Evolutionary conservation across 2,329 filamentous ascomycete species (phyloP).

Genomic region (Hypoxylon sp.): DNA sequence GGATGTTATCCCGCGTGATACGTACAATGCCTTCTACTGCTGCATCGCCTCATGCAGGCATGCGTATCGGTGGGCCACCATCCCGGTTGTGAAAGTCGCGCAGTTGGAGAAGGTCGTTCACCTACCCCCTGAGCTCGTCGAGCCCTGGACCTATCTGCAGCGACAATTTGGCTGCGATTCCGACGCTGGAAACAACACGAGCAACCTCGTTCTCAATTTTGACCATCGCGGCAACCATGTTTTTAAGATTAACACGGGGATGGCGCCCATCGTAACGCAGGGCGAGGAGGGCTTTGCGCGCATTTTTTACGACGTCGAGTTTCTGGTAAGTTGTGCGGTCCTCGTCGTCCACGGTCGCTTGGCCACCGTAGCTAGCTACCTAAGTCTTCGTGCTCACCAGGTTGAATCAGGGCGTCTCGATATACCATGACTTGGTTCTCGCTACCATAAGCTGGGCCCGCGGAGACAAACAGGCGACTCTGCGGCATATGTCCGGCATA

Average conservation of each 20-base stretch:
- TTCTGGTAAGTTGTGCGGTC: slow-evolving; percentile 2
- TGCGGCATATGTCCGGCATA: slow-evolving; percentile 34
- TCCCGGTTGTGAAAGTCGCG: slow-evolving; percentile 47
- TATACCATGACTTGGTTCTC: slow-evolving; percentile 44
- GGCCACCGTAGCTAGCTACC: too few species aligned
- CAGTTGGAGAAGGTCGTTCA: slow-evolving; percentile 46
- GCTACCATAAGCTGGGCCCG: slow-evolving; percentile 40
- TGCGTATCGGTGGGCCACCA: slow-evolving; percentile 49
- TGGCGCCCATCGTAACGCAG: slow-evolving; percentile 39
- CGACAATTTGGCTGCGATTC: slow-evolving; percentile 45
- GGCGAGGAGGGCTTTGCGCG: slow-evolving; percentile 46
- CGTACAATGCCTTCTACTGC: slow-evolving; percentile 48
- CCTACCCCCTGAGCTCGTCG: slow-evolving; percentile 44
- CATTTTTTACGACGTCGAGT: slow-evolving; percentile 46
- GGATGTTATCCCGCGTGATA: slow-evolving; percentile 42
- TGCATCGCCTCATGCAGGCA: slow-evolving; percentile 47
- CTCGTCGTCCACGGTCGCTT: background rate
- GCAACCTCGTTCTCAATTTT: slow-evolving; percentile 48
- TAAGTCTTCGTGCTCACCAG: background rate
- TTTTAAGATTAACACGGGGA: slow-evolving; percentile 46
- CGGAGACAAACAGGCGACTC: slow-evolving; percentile 32
- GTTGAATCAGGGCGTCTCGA: slow-evolving; percentile 34
- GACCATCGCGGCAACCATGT: slow-evolving; percentile 38
- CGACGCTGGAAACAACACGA: slow-evolving; percentile 46
- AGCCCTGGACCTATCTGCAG: slow-evolving; percentile 47